Base-by-base conservation (phyloP, 106 monocot genomes). In the Acorus gramineus region DNA sequence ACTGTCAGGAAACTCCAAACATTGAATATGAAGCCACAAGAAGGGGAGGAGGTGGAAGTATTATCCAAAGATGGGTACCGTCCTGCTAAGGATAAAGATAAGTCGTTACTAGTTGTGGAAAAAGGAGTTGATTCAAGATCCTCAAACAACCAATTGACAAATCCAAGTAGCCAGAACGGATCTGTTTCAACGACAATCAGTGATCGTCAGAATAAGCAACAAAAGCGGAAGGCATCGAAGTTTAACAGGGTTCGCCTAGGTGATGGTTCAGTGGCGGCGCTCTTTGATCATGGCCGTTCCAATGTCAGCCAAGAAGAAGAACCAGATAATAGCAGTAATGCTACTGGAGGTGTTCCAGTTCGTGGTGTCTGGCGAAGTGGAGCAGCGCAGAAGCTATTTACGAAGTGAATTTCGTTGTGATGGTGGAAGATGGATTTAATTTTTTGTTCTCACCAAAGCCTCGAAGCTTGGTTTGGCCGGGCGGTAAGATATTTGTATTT, bases 31-130 rank as follows among this genome's bases (percentile, higher is more conserved):
- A 74, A 50, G 52, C 14, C 59, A 11, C 75, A 84, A 65, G 74
- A 77, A 55, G 83, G 45, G 0, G 28, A 28, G 55, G 59, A 78
- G 62, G 77, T 61, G 48, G 89, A 95, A 57, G 71, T 80, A 11
- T 78, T 90, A 75, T 86, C 84, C 3, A 95, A 90, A 73, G 84
- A 86, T 74, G 94, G 84, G 42, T 90, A 95, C 57, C 84, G 90
- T 57, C 2, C 55, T 42, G 51, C 65, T 56, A 86, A 76, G 62
- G 77, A 48, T 42, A 85, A 74, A 49, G 28, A 28, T 28, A 28
- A 28, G 28, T 28, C 28, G 0, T 28, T 28, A 28, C 28, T 28
- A 28, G 28, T 28, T 28, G 28, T 0, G 28, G 28, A 28, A 28
- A 28, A 48, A 44, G 11, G 44, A 50, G 5, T 51, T 46, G 64